phyloP scores from a whole-genome alignment of 495 filamentous ascomycete species.

The Penicillium lividum region DNA sequence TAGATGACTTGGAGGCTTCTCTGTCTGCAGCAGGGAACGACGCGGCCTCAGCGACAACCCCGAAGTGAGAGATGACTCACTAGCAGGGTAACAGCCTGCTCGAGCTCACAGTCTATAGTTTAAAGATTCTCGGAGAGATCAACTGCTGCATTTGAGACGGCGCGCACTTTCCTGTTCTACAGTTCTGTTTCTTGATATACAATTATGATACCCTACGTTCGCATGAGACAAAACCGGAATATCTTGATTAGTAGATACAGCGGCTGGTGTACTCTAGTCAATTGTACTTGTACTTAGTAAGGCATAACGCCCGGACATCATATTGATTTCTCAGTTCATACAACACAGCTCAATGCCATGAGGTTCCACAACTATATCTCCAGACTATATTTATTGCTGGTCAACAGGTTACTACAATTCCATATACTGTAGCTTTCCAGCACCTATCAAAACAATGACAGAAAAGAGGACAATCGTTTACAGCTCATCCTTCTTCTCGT shows the following conservation, averaged over 20 bases:
- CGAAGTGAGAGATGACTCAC: constrained; percentile 21
- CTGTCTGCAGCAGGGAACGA: constrained; percentile 24
- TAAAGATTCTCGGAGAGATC: background rate
- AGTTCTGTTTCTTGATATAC: constrained; percentile 13
- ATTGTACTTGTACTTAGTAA: too few species aligned
- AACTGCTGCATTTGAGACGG: background rate
- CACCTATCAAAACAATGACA: constrained; percentile 8
- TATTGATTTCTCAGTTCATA: constrained; percentile 20
- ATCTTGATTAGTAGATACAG: background rate
- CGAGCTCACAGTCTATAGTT: background rate
- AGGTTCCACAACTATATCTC: constrained; percentile 5
- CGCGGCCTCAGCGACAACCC: constrained; percentile 20
- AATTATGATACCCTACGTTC: constrained; percentile 28
- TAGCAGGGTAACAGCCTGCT: background rate
- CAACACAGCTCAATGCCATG: constrained; percentile 18
- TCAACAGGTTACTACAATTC: background rate
- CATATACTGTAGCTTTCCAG: constrained; percentile 3
- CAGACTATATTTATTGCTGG: constrained; percentile 9
- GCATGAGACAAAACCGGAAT: background rate
- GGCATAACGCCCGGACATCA: constrained; percentile 1
- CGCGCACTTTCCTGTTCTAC: background rate
- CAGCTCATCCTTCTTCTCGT: constrained; percentile 61
- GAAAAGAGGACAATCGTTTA: constrained; percentile 39
- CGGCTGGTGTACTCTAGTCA: too few species aligned
- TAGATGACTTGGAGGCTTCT: constrained; percentile 84